Base-by-base conservation (phyloP, 2,329 filamentous ascomycete genomes). In the Beauveria sp. region DNA sequence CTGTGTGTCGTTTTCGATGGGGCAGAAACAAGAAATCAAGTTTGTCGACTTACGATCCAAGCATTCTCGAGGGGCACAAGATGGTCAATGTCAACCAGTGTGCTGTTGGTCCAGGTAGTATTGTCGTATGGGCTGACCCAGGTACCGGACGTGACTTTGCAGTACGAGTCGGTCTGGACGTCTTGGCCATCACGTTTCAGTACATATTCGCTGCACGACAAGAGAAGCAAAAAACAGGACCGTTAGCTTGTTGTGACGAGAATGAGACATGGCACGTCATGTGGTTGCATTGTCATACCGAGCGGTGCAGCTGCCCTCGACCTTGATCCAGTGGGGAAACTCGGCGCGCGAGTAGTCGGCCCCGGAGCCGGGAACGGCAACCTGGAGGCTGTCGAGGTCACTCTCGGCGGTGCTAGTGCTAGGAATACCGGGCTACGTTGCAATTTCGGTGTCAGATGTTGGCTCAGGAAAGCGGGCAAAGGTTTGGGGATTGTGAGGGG, bases 81-180 rank as follows among this genome's bases (percentile, higher is more conserved):
- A 71, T 95, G 91, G 72, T 95, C 91, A 63, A 95, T 93, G 67
- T 93, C 89, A 1, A 95, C 72, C 67, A 93, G 88, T 20, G 79
- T 82, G 1, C 89, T 83, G 0, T 78, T 76, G 0, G 84, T 87
- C 87, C 88, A 91, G 1, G 79, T 85, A 0, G 77, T 86, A 18
- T 89, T 89, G 68, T 93, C 90, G 70, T 89, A 95, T 0, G 88
- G 87, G 42, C 83, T 87, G 46, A 72, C 74, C 90, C 91, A 95
- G 0, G 77, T 79, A 5, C 91, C 90, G 3, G 82, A 84, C 0
- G 80, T 86, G 0, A 88, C 73, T 1, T 80, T 74, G 73, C 90
- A 96, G 40, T 81, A 78, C 14, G 73, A 77, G 71, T 81, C 79
- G 42, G 81, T 79, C 5, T 80, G 75, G 12, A 93, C 86, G 65